Evolutionary conservation across 768 basidiomycete genomes (phyloP).

Genomic region (Exidia glandulosa): DNA sequence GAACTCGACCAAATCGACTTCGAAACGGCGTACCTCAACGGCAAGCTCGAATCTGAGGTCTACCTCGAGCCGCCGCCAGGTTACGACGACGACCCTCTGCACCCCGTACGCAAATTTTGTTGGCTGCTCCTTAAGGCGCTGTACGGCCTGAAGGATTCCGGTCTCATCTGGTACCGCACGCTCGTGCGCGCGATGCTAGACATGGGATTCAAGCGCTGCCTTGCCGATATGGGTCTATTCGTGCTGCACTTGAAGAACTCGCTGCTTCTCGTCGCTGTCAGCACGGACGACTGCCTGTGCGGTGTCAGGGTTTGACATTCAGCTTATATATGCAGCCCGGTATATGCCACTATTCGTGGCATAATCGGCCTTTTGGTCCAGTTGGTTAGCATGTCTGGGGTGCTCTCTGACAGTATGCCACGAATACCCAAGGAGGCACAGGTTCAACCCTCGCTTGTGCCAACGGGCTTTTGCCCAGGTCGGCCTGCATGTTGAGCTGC

Average conservation of each 20-base stretch:
- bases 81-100: constrained; percentile 2
- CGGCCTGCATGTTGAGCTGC: too few relatives aligned
- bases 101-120: constrained; percentile 1
- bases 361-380: too few relatives aligned
- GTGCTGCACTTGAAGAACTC: constrained; percentile 16
- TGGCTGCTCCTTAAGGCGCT: constrained; percentile 17
- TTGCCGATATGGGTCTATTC: constrained; percentile 17
- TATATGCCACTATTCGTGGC: too few relatives aligned
- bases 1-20: constrained; percentile 33
- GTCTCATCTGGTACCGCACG: constrained; percentile 19
- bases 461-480: too few relatives aligned
- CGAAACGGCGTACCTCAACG: constrained; percentile 30
- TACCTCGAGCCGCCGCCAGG: constrained; percentile 9
- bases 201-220: constrained; percentile 1
- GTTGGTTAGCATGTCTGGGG: too few relatives aligned
- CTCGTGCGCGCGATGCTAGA: constrained; percentile 18
- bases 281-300: constrained; percentile 25
- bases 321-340: too few relatives aligned
- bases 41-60: constrained; percentile 18
- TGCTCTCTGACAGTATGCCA: too few relatives aligned
- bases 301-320: background rate
- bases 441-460: too few relatives aligned
- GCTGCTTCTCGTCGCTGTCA: constrained; percentile 3
- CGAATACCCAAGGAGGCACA: too few relatives aligned
- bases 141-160: constrained; percentile 31